Percentiles rank a stretch among this genome's conserved stretches.
Evolutionary conservation across 305 asterid species (phyloP).

Genomic region (Fraxinus sp.): DNA sequence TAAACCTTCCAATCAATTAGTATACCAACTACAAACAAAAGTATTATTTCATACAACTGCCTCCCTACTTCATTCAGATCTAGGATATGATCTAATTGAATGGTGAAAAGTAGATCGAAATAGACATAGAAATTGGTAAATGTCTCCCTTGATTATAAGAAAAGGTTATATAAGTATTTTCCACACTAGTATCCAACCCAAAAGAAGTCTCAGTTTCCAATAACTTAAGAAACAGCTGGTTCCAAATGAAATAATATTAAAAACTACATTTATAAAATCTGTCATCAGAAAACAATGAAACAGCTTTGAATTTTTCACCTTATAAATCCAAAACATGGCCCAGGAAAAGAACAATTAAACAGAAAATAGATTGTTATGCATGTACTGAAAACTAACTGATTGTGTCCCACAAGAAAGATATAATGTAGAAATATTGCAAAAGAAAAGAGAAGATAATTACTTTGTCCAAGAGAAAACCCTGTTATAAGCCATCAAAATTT

Average conservation of each 20-base stretch:
- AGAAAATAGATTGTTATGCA: neutral
- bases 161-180: neutral
- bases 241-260: neutral
- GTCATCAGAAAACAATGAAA: neutral
- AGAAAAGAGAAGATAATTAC: neutral
- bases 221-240: neutral
- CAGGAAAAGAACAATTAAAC: neutral
- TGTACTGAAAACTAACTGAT: neutral
- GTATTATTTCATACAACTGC: neutral
- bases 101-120: neutral
- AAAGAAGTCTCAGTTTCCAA: neutral
- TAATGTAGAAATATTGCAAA: neutral
- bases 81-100: neutral
- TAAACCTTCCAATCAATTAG: slow-evolving; percentile 4
- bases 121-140: neutral
- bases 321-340: neutral
- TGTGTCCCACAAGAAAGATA: neutral
- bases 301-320: neutral
- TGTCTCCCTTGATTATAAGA: neutral
- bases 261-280: neutral
- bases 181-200: neutral
- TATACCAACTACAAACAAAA: neutral
- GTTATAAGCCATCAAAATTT: neutral
- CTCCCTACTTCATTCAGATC: neutral
- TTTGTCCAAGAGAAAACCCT: neutral